Evolutionary conservation across 2,329 filamentous ascomycete species (phyloP), one percentile per base, ranked within the genome.

Genomic region (Phialophora expanda): DNA sequence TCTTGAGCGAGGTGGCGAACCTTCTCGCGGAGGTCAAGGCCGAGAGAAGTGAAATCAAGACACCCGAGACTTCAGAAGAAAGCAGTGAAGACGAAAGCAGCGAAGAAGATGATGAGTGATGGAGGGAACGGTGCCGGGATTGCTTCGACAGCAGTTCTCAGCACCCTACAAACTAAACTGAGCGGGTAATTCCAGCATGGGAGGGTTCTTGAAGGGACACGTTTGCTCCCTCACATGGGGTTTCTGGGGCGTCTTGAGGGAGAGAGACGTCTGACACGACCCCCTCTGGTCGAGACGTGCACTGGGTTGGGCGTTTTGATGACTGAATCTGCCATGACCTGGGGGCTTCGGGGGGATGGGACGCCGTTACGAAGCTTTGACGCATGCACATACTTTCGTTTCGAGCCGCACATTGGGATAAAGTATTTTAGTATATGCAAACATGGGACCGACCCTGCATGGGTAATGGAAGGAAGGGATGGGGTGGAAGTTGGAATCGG

Each of bases 1-100:
- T 97, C 22, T 82, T 96, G 48, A 59, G 44, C 24, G 58, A 70
- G 64, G 28, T 70, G 6, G 46, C 67, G 11, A 50, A 22, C n/a
- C 48, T 67, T 14, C 65, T 69, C 24, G 38, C 56, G 7, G 62
- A 67, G 22, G 62, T 57, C 14, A 66, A 61, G 28, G 41, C 32
- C 44, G 56, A 48, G 22, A 34, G 34, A 22, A 60, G 51, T 26
- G 48, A 48, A 50, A 55, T 67, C n/a, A 44, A 54, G 14, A 68
- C 62, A 20, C 60, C 66, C 5, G 61, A 62, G 12, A 66, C 67
- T 7, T 62, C 48, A 14, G 66, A 68, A 51, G 67, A 56, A 53
- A 61, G 51, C 28, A 32, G 28, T 28, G 26, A 55, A 26, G 51
- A 28, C 22, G 51, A 55, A 17, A 32, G 28, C 17, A 32, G 28